phyloP scores from a whole-genome alignment of 805 yeast species.

The Saccharomycopsis selenospora region DNA sequence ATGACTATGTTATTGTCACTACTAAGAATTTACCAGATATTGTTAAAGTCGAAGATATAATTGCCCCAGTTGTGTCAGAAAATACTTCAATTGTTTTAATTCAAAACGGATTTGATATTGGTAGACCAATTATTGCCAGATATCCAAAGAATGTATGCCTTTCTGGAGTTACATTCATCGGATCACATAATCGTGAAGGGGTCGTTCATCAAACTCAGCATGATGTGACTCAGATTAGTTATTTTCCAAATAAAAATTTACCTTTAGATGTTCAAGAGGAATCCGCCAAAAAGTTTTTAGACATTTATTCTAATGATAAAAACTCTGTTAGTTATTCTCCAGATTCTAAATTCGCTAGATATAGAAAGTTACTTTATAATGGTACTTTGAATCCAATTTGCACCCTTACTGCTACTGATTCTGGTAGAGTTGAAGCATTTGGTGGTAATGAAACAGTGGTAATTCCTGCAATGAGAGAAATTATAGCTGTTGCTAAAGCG shows the following conservation, averaged over 20 bases:
- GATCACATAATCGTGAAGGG: conserved; percentile 48
- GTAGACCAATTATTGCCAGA: conserved; percentile 43
- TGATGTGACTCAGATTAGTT: conserved; percentile 46
- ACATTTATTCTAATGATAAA: conserved; percentile 37
- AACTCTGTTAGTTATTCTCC: conserved; percentile 36
- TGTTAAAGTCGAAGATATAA: conserved; percentile 43
- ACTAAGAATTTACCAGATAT: conserved; percentile 69
- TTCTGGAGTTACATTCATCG: conserved; percentile 60
- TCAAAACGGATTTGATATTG: conserved; percentile 65
- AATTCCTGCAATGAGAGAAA: conserved; percentile 62
- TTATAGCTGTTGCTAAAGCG: conserved; percentile 56
- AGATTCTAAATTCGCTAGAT: conserved; percentile 47
- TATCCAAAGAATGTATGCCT: conserved; percentile 43
- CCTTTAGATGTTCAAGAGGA: conserved; percentile 27
- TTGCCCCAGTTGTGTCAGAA: conserved; percentile 41
- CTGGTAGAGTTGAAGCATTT: conserved; percentile 43
- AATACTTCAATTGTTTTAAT: conserved; percentile 46
- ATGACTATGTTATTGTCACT: conserved; percentile 54
- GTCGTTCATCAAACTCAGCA: conserved; percentile 42
- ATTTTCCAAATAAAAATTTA: conserved; percentile 38
- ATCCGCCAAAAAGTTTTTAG: conserved; percentile 38
- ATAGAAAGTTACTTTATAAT: conserved; percentile 65
- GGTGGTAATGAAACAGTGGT: conserved; percentile 37
- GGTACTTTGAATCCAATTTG: conserved; percentile 58
- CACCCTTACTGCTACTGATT: conserved; percentile 51